These are phyloP conservation scores for Cenchrus fungigraminus DNA, from an alignment of 176 grass and related monocot genomes.

Conservation along the genomic window DNA sequence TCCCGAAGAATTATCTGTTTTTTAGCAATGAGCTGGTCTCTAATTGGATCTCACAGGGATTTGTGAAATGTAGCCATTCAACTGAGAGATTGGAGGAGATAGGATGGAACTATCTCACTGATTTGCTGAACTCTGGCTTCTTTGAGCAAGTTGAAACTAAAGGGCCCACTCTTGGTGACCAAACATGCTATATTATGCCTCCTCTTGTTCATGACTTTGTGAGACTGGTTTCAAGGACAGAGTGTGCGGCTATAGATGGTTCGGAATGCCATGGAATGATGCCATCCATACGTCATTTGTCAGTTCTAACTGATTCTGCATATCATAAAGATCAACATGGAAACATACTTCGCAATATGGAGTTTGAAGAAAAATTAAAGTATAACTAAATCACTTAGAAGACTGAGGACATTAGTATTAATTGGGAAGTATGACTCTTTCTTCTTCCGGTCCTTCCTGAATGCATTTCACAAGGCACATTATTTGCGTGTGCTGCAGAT, in stretches of 20 bases:
- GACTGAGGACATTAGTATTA: conserved; percentile 44
- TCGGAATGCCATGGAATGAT: not conserved
- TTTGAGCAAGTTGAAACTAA: not conserved
- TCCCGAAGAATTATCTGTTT: not conserved
- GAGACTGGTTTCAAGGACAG: conserved; percentile 7
- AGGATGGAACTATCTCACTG: conserved; percentile 31
- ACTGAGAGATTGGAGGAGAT: conserved; percentile 35
- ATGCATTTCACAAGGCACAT: conserved; percentile 1
- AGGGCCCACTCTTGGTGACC: not conserved
- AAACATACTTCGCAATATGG: not conserved
- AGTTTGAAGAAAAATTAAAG: not conserved
- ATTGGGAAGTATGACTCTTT: not conserved
- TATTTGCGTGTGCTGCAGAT: not conserved
- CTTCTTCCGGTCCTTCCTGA: not conserved
- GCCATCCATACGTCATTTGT: conserved; percentile 31
- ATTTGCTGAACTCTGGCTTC: conserved; percentile 32
- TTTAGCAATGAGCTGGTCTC: not conserved
- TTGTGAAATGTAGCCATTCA: not conserved
- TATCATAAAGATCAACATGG: not conserved
- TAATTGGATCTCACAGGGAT: conserved; percentile 60
- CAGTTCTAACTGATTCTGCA: conserved; percentile 17
- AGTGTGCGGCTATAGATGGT: conserved; percentile 14
- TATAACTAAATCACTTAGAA: not conserved
- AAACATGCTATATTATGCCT: conserved; percentile 22
- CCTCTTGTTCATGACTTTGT: conserved; percentile 46